phyloP scores from a whole-genome alignment of 208 protist species.

The Trypanosoma cruzi region DNA sequence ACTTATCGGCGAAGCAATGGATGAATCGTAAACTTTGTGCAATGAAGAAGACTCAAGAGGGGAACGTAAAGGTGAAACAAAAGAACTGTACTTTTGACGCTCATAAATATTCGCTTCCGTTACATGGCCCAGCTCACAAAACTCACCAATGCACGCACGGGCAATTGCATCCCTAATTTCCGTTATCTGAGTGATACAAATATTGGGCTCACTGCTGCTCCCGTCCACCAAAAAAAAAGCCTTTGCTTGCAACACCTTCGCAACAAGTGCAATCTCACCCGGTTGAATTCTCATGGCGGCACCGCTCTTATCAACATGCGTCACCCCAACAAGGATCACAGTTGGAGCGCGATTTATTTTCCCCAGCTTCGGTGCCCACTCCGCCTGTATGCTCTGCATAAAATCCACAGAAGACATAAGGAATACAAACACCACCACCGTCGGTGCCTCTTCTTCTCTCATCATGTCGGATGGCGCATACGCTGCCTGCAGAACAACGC shows the following conservation, averaged over 20 bases:
- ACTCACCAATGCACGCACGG: constrained; percentile 54
- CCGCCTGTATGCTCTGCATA: background rate
- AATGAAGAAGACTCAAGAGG: background rate
- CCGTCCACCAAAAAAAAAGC: constrained; percentile 39
- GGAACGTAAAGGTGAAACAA: too few species aligned
- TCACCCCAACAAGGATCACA: constrained; percentile 18
- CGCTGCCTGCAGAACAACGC: constrained; percentile 36
- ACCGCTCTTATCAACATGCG: background rate
- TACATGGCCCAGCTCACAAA: constrained; percentile 31
- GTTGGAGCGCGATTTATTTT: background rate
- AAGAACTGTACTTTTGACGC: background rate
- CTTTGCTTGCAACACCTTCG: constrained; percentile 39
- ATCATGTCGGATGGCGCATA: background rate
- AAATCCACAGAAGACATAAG: background rate
- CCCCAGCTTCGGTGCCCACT: background rate
- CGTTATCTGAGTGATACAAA: constrained; percentile 26
- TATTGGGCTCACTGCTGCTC: background rate
- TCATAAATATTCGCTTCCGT: constrained; percentile 7
- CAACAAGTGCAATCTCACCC: constrained; percentile 37
- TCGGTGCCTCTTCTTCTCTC: background rate
- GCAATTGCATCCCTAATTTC: constrained; percentile 46
- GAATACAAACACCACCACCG: constrained; percentile 6
- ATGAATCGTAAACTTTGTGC: background rate
- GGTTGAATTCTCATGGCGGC: background rate
- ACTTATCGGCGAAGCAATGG: background rate